A percentile compares a stretch with the other conserved stretches of the same genome.
Conservation (phyloP, 23 red algal genomes). For the Gracilariopsis chorda region DNA sequence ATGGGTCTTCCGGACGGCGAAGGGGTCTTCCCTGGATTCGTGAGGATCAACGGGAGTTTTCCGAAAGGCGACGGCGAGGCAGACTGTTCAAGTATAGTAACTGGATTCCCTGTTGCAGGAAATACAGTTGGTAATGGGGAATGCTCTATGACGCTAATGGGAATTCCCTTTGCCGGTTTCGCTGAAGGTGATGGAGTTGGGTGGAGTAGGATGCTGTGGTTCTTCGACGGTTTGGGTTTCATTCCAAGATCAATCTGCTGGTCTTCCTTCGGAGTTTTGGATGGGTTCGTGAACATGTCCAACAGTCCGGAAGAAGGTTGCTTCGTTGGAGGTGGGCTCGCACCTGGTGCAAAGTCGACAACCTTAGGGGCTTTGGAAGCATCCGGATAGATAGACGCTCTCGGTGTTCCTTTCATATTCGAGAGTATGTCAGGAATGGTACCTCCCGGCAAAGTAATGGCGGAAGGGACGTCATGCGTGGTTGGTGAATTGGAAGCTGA, state of each 20-base stretch:
- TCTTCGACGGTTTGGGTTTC: not conserved
- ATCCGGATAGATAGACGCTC: not conserved
- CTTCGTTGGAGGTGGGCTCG: not conserved
- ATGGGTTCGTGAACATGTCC: no score
- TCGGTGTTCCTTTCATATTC: not conserved
- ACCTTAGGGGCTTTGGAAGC: constrained; percentile 1
- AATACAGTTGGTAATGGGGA: not conserved
- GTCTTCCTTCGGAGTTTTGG: no score
- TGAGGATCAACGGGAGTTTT: not conserved
- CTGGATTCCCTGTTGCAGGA: no score
- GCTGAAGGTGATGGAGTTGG: not conserved
- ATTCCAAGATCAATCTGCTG: not conserved
- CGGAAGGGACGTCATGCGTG: not conserved
- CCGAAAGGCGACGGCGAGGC: no score
- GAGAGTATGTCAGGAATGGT: not conserved
- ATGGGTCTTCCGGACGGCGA: not conserved
- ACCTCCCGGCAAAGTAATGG: not conserved
- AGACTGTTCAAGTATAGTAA: not conserved
- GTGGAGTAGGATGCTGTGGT: not conserved
- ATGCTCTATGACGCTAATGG: not conserved
- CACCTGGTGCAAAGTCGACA: not conserved
- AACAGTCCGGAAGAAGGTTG: no score
- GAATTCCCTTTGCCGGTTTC: not conserved
- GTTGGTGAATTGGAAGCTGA: no score
- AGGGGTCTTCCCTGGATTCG: not conserved